Evolutionary conservation across 2,329 filamentous ascomycete species (phyloP).

Genomic region (Botrytis fabae): DNA sequence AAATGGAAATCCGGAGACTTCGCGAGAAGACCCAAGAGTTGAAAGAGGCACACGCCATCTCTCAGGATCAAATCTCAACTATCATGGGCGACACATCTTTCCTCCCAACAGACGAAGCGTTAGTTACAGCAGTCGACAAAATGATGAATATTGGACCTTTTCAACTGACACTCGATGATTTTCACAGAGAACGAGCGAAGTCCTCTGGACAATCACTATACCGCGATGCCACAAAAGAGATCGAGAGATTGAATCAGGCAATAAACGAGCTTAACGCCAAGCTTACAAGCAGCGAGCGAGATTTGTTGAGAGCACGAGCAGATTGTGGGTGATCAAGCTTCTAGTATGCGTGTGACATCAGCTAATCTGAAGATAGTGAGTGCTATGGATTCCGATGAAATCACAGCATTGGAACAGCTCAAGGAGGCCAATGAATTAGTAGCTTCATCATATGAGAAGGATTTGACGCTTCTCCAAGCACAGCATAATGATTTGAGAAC

Average conservation of each 20-base stretch:
- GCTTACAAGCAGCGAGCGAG: slow-evolving; percentile 55
- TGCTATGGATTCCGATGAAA: slow-evolving; percentile 54
- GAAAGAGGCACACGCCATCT: slow-evolving; percentile 58
- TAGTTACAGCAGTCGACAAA: slow-evolving; percentile 46
- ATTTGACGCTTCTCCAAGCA: slow-evolving; percentile 56
- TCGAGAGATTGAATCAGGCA: slow-evolving; percentile 49
- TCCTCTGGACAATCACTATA: slow-evolving; percentile 53
- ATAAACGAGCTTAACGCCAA: slow-evolving; percentile 48
- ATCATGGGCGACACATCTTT: slow-evolving; percentile 48
- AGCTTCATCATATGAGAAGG: slow-evolving; percentile 57
- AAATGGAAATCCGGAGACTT: slow-evolving; percentile 51
- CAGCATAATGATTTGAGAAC: slow-evolving; percentile 51
- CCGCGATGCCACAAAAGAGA: slow-evolving; percentile 48
- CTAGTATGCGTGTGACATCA: background rate
- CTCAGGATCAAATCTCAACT: slow-evolving; percentile 58
- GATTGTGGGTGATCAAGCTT: slow-evolving; percentile 48
- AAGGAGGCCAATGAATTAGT: slow-evolving; percentile 61
- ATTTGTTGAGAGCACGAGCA: slow-evolving; percentile 53
- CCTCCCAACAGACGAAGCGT: slow-evolving; percentile 53
- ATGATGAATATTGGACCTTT: slow-evolving; percentile 40
- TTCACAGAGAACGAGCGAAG: slow-evolving; percentile 55
- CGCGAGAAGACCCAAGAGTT: slow-evolving; percentile 57
- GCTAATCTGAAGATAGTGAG: slow-evolving; percentile 46
- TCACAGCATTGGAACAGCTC: slow-evolving; percentile 57
- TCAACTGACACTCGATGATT: slow-evolving; percentile 48